A percentile compares a stretch with the other conserved stretches of the same genome.
Conservation (phyloP, 208 protist species). For the Porcisia deanei region DNA sequence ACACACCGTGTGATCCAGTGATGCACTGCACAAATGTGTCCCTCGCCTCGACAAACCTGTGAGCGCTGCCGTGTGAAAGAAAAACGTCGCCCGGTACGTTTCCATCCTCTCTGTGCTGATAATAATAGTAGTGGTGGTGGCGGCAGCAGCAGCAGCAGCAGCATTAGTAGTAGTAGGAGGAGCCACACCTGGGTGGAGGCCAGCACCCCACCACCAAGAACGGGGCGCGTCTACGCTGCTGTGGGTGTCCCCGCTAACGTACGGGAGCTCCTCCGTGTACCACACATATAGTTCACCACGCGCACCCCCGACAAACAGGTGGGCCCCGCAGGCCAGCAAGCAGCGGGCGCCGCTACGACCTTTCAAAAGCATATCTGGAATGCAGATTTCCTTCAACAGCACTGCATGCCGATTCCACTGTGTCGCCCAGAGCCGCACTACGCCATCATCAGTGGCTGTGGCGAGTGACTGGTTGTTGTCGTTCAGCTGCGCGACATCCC, state of each 20-base stretch:
- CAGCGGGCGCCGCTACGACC: constrained; percentile 29
- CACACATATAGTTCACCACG: constrained; percentile 42
- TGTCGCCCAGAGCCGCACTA: constrained; percentile 32
- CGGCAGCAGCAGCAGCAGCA: not conserved
- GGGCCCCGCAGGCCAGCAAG: constrained; percentile 35
- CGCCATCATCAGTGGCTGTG: constrained; percentile 25
- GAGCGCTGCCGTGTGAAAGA: constrained; percentile 43
- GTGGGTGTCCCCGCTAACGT: not conserved
- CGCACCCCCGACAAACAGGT: constrained; percentile 38
- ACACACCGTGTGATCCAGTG: constrained; percentile 46
- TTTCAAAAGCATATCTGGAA: constrained; percentile 24
- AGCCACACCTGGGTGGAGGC: not conserved
- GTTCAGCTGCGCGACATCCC: constrained; percentile 30
- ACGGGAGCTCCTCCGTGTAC: constrained; percentile 25
- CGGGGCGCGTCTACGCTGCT: not conserved
- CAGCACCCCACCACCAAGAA: not conserved
- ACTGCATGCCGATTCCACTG: constrained; percentile 21
- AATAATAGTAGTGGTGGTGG: too few relatives aligned
- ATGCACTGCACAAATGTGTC: constrained; percentile 34
- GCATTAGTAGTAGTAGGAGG: not conserved
- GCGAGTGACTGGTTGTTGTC: constrained; percentile 15
- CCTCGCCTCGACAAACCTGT: constrained; percentile 40
- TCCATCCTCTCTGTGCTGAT: constrained; percentile 4
- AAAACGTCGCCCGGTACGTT: constrained; percentile 17
- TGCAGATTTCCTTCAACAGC: constrained; percentile 30